Evolutionary conservation across 2,329 filamentous ascomycete species (phyloP).

Genomic region (Penicillium corylophilum): DNA sequence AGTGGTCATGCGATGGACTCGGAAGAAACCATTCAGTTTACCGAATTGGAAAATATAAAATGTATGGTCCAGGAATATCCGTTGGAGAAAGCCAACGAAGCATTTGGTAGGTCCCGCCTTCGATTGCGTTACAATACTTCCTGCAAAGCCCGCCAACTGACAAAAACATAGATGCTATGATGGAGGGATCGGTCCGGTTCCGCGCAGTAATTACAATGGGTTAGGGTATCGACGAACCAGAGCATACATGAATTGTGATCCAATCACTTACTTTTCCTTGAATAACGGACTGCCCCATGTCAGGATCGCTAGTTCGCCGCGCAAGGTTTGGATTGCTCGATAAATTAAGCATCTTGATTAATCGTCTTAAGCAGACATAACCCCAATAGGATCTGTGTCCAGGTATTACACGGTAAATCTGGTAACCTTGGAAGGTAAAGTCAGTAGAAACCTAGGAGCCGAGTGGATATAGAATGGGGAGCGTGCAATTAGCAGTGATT

Average conservation of each 20-base stretch:
- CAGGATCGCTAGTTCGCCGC: no score
- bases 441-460: no score
- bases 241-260: neutral
- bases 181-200: constrained; percentile 48
- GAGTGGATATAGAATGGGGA: neutral
- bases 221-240: neutral
- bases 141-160: constrained; percentile 31
- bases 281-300: no score
- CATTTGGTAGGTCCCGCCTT: constrained; percentile 41
- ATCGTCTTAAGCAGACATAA: no score
- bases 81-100: constrained; percentile 43
- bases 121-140: neutral
- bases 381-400: no score
- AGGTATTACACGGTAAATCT: no score
- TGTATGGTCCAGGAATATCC: constrained; percentile 57
- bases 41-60: constrained; percentile 50
- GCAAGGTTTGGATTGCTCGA: no score
- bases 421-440: no score
- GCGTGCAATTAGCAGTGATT: neutral
- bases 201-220: constrained; percentile 52
- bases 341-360: no score
- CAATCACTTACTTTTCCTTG: no score
- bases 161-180: constrained; percentile 12
- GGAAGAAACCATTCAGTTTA: constrained; percentile 50
- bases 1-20: constrained; percentile 53